phyloP scores from a whole-genome alignment of 2,329 filamentous ascomycete species.

The Aspergillus costaricaensis region DNA sequence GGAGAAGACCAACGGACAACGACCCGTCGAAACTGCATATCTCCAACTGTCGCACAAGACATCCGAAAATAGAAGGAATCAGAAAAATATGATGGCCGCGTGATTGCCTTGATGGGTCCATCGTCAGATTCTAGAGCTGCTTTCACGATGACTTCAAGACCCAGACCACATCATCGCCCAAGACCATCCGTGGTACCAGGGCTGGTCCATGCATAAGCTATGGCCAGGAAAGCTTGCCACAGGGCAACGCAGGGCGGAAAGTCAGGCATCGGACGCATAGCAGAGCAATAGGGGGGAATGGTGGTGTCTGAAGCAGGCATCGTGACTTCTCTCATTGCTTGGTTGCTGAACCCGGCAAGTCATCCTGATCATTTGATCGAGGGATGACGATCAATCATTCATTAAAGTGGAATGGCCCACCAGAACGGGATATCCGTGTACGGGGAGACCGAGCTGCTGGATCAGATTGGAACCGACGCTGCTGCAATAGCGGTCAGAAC shows the following conservation, averaged over 20 bases:
- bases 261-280: constrained; percentile 12
- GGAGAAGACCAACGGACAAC: constrained; percentile 6
- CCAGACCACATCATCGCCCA: constrained; percentile 21
- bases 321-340: constrained; percentile 14
- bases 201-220: constrained; percentile 14
- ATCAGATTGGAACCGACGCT: constrained; percentile 10
- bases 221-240: constrained; percentile 21
- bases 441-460: constrained; percentile 22
- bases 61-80: constrained; percentile 14
- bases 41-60: constrained; percentile 9
- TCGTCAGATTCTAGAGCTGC: constrained; percentile 22
- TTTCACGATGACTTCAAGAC: constrained; percentile 31
- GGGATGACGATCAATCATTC: constrained; percentile 19
- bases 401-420: constrained; percentile 22
- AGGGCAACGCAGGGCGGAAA: constrained; percentile 12
- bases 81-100: constrained; percentile 25
- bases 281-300: constrained; percentile 1
- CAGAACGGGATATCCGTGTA: constrained; percentile 23
- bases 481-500: constrained; percentile 10
- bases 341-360: constrained; percentile 18
- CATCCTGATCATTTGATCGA: constrained; percentile 22
- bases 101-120: constrained; percentile 26
- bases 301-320: constrained; percentile 13
- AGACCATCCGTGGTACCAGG: constrained; percentile 28
- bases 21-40: constrained; percentile 22